Evolutionary conservation across 2,329 filamentous ascomycete species (phyloP).

Genomic region (Trichophaea hybrida): DNA sequence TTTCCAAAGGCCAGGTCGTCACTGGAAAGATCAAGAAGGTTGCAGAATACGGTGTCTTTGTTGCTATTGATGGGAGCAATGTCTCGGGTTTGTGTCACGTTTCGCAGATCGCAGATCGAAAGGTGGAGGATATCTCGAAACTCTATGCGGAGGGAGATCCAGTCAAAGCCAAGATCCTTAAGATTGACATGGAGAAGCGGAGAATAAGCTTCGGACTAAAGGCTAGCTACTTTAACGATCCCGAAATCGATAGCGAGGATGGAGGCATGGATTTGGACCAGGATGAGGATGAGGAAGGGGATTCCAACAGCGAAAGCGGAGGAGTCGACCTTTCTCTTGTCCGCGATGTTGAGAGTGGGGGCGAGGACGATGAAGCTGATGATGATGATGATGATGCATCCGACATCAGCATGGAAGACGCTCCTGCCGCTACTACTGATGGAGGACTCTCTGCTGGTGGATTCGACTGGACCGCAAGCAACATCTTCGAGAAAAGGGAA

Average conservation of each 20-base stretch:
- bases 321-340: slow-evolving; percentile 35
- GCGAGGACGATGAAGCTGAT: slow-evolving; percentile 33
- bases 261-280: slow-evolving; percentile 25
- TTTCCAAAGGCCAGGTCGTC: slow-evolving; percentile 65
- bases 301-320: slow-evolving; percentile 37
- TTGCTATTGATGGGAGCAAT: slow-evolving; percentile 78
- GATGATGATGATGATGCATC: slow-evolving; percentile 36
- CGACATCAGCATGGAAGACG: slow-evolving; percentile 31
- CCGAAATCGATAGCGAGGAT: slow-evolving; percentile 41
- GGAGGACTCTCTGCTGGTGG: slow-evolving; percentile 55
- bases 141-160: slow-evolving; percentile 78
- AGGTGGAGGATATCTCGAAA: slow-evolving; percentile 70
- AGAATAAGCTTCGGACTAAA: slow-evolving; percentile 84
- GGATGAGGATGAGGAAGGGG: slow-evolving; percentile 34
- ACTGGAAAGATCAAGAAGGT: slow-evolving; percentile 88
- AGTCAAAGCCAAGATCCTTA: slow-evolving; percentile 84
- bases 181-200: slow-evolving; percentile 58
- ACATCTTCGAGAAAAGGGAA: slow-evolving; percentile 39
- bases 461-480: slow-evolving; percentile 73
- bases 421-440: slow-evolving; percentile 27
- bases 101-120: slow-evolving; percentile 76
- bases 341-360: slow-evolving; percentile 27
- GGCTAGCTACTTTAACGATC: slow-evolving; percentile 68
- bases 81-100: slow-evolving; percentile 88
- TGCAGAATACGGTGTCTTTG: slow-evolving; percentile 88